phyloP scores from a whole-genome alignment of 140 eudicot species.

The Eryngium alpinum region DNA sequence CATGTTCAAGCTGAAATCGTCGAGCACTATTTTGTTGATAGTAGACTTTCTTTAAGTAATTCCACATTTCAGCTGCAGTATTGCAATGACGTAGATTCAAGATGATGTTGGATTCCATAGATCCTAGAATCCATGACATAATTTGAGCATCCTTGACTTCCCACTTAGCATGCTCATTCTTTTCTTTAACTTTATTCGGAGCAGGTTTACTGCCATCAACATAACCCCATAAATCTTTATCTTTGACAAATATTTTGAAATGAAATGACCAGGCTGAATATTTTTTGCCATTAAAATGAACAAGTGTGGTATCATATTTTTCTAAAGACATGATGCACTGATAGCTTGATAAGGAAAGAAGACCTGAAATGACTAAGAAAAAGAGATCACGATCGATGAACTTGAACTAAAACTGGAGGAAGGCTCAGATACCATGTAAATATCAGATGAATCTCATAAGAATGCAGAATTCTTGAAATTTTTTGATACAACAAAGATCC shows the following conservation, averaged over 20 bases:
- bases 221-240: no score
- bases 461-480: no score
- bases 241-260: background rate
- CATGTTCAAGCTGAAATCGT: background rate
- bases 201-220: background rate
- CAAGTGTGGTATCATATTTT: background rate
- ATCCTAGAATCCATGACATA: background rate
- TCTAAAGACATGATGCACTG: no score
- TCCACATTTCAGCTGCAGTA: background rate
- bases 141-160: background rate
- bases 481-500: no score
- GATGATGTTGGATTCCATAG: background rate
- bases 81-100: background rate
- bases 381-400: no score
- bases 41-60: background rate
- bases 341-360: no score
- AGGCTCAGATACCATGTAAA: no score
- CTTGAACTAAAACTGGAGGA: no score
- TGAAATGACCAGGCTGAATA: background rate
- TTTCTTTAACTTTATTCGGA: background rate
- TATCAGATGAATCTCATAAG: no score
- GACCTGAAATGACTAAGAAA: no score
- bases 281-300: background rate
- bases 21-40: background rate
- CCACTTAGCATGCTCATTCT: background rate